Evolutionary conservation across 2,329 filamentous ascomycete species (phyloP).

Genomic region (Clonostachys sp.): DNA sequence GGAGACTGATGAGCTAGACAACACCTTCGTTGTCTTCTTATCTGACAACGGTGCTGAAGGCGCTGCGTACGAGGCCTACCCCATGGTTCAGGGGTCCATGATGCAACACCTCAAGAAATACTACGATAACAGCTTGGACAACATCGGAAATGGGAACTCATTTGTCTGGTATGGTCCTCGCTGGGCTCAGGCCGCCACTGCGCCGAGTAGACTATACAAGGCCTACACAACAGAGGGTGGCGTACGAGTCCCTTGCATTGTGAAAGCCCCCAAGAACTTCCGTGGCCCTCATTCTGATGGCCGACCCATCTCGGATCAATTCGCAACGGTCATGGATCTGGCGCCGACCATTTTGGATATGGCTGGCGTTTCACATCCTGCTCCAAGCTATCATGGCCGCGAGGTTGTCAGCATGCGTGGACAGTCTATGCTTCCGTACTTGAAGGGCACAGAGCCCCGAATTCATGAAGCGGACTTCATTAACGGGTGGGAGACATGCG

Average conservation of each 20-base stretch:
- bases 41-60: slow-evolving; percentile 51
- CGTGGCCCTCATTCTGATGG: slow-evolving; percentile 45
- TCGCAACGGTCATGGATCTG: slow-evolving; percentile 42
- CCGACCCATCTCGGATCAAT: slow-evolving; percentile 17
- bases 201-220: slow-evolving; percentile 36
- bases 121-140: slow-evolving; percentile 46
- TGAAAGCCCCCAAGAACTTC: slow-evolving; percentile 26
- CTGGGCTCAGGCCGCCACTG: slow-evolving; percentile 41
- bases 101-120: slow-evolving; percentile 21
- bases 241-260: slow-evolving; percentile 46
- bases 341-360: slow-evolving; percentile 40
- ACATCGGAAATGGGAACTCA: slow-evolving; percentile 48
- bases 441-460: slow-evolving; percentile 26
- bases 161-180: slow-evolving; percentile 59
- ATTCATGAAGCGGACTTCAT: slow-evolving; percentile 43
- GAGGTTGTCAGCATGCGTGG: slow-evolving; percentile 47
- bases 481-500: slow-evolving; percentile 41
- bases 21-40: slow-evolving; percentile 50
- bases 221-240: slow-evolving; percentile 32
- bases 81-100: slow-evolving; percentile 34
- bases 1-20: slow-evolving; percentile 41
- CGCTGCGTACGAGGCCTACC: slow-evolving; percentile 52
- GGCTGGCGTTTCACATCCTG: slow-evolving; percentile 32
- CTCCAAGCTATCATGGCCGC: slow-evolving; percentile 28
- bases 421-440: slow-evolving; percentile 36